Conservation (phyloP, 2,329 filamentous ascomycete genomes). For the Aspergillus jensenii region DNA sequence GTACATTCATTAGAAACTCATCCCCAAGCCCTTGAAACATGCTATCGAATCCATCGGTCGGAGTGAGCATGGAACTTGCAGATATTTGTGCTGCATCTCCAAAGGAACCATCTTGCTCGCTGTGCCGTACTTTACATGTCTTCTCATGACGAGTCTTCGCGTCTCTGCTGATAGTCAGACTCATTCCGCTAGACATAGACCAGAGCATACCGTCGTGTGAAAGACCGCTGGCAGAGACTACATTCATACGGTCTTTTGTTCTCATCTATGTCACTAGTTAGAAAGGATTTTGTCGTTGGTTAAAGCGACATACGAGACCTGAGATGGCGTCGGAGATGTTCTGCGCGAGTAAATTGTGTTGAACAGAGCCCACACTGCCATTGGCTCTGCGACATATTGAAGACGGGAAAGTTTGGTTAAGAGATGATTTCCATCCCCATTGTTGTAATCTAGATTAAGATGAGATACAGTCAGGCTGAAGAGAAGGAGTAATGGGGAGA, state of each 20-base stretch:
- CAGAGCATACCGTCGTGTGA: conserved; percentile 19
- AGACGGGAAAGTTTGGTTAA: too few species aligned
- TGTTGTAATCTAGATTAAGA: too few species aligned
- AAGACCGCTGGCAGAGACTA: conserved; percentile 14
- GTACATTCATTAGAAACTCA: background rate
- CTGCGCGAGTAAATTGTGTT: conserved; percentile 20
- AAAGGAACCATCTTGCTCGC: too few species aligned
- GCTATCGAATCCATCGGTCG: background rate
- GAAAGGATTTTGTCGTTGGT: too few species aligned
- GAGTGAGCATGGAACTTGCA: background rate
- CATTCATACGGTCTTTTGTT: conserved; percentile 18
- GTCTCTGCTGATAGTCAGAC: conserved; percentile 14
- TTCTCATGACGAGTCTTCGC: conserved; percentile 22
- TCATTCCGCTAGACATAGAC: background rate
- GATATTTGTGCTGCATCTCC: too few species aligned
- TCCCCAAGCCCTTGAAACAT: background rate
- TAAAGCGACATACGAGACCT: conserved; percentile 17
- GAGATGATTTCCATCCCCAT: too few species aligned
- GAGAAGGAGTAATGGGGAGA: too few species aligned
- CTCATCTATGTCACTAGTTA: conserved; percentile 10
- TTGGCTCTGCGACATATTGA: background rate
- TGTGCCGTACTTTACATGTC: conserved; percentile 16
- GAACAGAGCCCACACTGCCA: conserved; percentile 17
- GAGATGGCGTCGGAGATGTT: conserved; percentile 23
- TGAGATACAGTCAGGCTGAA: too few species aligned